A percentile compares a stretch with the other conserved stretches of the same genome.
Evolutionary conservation across 2,329 filamentous ascomycete genomes (phyloP).

Genomic region (Cercospora nicotianae): DNA sequence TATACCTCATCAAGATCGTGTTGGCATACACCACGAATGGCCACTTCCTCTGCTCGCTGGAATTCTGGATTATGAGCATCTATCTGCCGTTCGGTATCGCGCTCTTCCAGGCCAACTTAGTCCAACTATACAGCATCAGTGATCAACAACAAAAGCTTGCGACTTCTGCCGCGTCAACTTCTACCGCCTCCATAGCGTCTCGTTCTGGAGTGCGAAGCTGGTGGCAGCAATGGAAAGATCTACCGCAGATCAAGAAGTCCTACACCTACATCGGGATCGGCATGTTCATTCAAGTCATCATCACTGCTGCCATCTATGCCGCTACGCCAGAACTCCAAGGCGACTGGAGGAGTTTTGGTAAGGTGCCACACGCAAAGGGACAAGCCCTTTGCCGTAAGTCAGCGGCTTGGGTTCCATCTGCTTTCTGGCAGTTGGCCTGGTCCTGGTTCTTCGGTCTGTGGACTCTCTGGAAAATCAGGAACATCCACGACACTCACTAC

Average conservation of each 20-base stretch:
- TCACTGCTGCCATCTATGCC: conserved; percentile 27
- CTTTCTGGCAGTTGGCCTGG: conserved; percentile 66
- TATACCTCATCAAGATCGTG: conserved; percentile 47
- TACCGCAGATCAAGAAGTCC: conserved; percentile 48
- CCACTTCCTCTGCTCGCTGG: conserved; percentile 51
- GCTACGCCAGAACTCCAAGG: conserved; percentile 27
- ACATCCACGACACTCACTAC: conserved; percentile 64
- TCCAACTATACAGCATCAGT: conserved; percentile 52
- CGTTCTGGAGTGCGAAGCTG: neutral
- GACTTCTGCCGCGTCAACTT: conserved; percentile 16
- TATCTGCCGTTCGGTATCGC: conserved; percentile 66
- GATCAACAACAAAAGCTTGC: conserved; percentile 28
- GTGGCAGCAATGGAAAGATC: conserved; percentile 44
- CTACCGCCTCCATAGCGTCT: neutral
- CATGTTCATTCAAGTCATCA: conserved; percentile 49
- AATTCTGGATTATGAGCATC: conserved; percentile 68
- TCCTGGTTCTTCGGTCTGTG: conserved; percentile 62
- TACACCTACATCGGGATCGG: conserved; percentile 54
- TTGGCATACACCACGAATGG: conserved; percentile 44
- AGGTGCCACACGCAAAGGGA: conserved; percentile 27
- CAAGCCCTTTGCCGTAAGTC: conserved; percentile 30
- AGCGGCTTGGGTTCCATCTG: conserved; percentile 64
- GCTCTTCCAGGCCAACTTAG: conserved; percentile 65
- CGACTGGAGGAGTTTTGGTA: conserved; percentile 30
- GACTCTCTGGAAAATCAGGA: conserved; percentile 61